These are phyloP conservation scores for Barnettozyma botsteinii DNA, from an alignment of 805 yeast species.

Conservation along the genomic window DNA sequence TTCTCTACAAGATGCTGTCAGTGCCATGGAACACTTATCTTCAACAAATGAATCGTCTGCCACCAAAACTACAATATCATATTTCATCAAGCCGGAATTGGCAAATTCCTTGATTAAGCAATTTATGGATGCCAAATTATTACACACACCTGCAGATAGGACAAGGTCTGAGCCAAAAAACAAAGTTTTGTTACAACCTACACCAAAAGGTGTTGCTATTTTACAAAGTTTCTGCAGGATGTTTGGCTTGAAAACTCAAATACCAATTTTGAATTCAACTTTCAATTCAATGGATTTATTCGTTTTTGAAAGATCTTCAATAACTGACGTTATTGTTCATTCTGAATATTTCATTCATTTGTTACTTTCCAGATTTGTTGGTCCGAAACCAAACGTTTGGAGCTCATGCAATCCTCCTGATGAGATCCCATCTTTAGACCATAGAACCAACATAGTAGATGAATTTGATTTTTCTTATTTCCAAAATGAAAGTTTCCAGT, in stretches of 20 bases:
- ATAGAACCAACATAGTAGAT: conserved; percentile 29
- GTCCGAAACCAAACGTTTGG: conserved; percentile 68
- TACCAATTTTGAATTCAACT: conserved; percentile 45
- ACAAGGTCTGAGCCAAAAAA: conserved; percentile 47
- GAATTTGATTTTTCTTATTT: conserved; percentile 31
- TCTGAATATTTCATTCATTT: conserved; percentile 62
- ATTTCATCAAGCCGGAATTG: conserved; percentile 44
- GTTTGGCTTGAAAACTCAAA: conserved; percentile 44
- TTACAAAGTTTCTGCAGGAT: conserved; percentile 54
- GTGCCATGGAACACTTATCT: conserved; percentile 42
- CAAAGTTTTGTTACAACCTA: conserved; percentile 60
- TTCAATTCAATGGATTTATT: conserved; percentile 72
- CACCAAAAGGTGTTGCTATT: conserved; percentile 83
- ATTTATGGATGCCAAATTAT: conserved; percentile 55
- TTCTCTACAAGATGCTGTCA: conserved; percentile 43
- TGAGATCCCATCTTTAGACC: conserved; percentile 33
- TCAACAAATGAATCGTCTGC: conserved; percentile 42
- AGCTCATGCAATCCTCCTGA: conserved; percentile 49
- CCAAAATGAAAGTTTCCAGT: conserved; percentile 9
- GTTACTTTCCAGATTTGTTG: conserved; percentile 58
- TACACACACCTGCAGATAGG: conserved; percentile 73
- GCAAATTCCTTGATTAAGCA: conserved; percentile 41
- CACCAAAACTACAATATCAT: conserved; percentile 50
- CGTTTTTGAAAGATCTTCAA: conserved; percentile 55
- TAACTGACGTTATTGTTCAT: conserved; percentile 52